Base-by-base conservation (phyloP, 345 rosid species). In the Leavenworthia alabamica region DNA sequence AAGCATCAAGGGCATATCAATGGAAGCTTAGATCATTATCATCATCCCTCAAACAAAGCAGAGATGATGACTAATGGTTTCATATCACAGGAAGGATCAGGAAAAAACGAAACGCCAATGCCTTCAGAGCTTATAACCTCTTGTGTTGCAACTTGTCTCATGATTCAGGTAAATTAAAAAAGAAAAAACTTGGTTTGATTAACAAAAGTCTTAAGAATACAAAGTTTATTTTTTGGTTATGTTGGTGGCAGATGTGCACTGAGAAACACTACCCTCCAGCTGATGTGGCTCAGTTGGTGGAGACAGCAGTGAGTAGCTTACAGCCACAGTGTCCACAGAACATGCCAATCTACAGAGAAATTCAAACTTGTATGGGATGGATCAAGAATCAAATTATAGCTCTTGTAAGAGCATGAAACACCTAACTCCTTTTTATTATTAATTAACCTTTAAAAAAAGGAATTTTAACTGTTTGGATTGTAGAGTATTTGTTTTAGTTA, bases 341-440 rank as follows among this genome's bases (percentile, higher is more conserved):
- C 73, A 73, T 81, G 76, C 81, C 93, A 0, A 74, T 94, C 53
- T 90, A 84, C 76, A 71, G 84, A 58, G 99, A 94, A 56, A 86
- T 94, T 57, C 83, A 90, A 69, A 83, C 69, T 75, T 90, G 89
- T 53, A 82, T 94, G 96, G 99, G 99, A 63, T 81, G 76, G 73
- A 86, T 94, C 71, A 88, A 84, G 82, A 86, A 83, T 20, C 96
- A 87, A 72, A 88, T 94, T 60, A 72, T 94, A 75, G 86, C 95
- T 41, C 80, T 86, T 10, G 81, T 94, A 57, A 96, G 87, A 26
- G 79, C 83, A 41, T 64, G 20, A 64, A 41, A 36, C 5, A 56
- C 6, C 9, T n/a, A n/a, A n/a, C n/a, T 28, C 20, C 54, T 43
- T 1, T 3, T 5, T 5, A 8, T 20, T n/a, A 22, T 20, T 20